These are phyloP conservation scores for Paecilomyces sp. DNA, from an alignment of 2,329 filamentous ascomycete species.

Conservation along the genomic window DNA sequence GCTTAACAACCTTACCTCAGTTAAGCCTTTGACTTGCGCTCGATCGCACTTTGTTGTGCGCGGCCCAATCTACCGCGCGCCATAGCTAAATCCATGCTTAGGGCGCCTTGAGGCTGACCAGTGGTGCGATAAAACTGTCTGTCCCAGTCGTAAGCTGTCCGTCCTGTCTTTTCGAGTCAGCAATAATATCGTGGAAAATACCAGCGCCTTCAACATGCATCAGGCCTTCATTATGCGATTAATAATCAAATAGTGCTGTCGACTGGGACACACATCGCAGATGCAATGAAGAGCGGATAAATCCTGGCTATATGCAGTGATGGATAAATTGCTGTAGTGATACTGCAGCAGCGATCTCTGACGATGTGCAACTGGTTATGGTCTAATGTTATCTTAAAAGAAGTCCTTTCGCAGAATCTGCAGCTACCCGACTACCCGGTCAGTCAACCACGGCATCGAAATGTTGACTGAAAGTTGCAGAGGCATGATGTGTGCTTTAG, in stretches of 20 bases:
- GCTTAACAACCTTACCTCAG: constrained; percentile 1
- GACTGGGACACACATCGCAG: background rate
- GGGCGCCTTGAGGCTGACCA: background rate
- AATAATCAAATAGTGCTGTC: background rate
- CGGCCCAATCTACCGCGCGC: background rate
- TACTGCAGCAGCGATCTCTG: background rate
- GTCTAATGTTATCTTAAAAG: background rate
- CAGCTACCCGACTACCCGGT: background rate
- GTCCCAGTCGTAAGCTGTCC: no score
- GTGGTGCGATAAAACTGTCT: no score
- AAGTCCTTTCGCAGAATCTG: background rate
- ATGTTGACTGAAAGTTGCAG: background rate
- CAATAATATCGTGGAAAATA: no score
- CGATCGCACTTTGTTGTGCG: background rate
- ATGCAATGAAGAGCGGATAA: background rate
- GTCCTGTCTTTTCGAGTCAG: no score
- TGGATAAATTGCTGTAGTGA: background rate
- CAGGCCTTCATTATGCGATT: background rate
- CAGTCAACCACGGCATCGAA: background rate
- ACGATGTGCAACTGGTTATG: background rate
- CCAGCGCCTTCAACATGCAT: no score
- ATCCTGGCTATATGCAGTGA: background rate
- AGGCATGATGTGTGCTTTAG: background rate
- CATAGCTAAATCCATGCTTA: background rate
- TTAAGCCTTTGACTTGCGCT: background rate